Evolutionary conservation across 2,329 filamentous ascomycete genomes (phyloP).

Genomic region (Aspergillus melleus): DNA sequence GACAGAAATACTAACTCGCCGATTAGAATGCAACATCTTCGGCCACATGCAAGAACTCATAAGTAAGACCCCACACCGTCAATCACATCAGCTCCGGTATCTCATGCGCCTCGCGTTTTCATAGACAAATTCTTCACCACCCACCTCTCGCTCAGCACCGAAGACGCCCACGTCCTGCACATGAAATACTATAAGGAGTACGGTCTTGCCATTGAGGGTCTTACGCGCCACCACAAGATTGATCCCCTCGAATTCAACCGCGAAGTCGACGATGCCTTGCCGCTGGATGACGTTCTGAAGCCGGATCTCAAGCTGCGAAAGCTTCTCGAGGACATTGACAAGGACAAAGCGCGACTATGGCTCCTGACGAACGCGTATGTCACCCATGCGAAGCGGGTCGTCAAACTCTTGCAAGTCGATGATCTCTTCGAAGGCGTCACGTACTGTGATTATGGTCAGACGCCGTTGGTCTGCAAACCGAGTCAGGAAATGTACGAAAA

Average conservation of each 20-base stretch:
- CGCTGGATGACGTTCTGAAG: slow-evolving; percentile 79
- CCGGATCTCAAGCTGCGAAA: slow-evolving; percentile 72
- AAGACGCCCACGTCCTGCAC: slow-evolving; percentile 85
- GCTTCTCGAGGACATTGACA: slow-evolving; percentile 81
- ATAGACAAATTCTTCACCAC: slow-evolving; percentile 60
- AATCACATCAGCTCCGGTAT: slow-evolving; percentile 36
- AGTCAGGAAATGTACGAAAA: slow-evolving; percentile 79
- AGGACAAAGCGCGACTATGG: slow-evolving; percentile 81
- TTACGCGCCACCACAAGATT: slow-evolving; percentile 92
- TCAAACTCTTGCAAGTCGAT: slow-evolving; percentile 76
- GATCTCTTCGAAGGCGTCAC: slow-evolving; percentile 94
- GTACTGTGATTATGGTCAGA: slow-evolving; percentile 80
- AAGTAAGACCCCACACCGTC: slow-evolving; percentile 36
- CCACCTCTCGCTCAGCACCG: slow-evolving; percentile 70
- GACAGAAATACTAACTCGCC: slow-evolving; percentile 14
- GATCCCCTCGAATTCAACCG: slow-evolving; percentile 92
- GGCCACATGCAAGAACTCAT: slow-evolving; percentile 87
- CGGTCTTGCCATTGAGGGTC: slow-evolving; percentile 92
- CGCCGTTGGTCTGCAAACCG: slow-evolving; percentile 83
- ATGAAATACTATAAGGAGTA: slow-evolving; percentile 93
- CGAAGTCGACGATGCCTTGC: slow-evolving; percentile 91
- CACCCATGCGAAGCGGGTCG: slow-evolving; percentile 80
- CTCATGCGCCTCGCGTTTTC: background rate
- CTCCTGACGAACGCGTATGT: slow-evolving; percentile 96
- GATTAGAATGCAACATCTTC: slow-evolving; percentile 72